Evolutionary conservation across 371 early-diverging fungal species (phyloP), one percentile per base, ranked within the genome.

Genomic region (Umbelopsis sp.): DNA sequence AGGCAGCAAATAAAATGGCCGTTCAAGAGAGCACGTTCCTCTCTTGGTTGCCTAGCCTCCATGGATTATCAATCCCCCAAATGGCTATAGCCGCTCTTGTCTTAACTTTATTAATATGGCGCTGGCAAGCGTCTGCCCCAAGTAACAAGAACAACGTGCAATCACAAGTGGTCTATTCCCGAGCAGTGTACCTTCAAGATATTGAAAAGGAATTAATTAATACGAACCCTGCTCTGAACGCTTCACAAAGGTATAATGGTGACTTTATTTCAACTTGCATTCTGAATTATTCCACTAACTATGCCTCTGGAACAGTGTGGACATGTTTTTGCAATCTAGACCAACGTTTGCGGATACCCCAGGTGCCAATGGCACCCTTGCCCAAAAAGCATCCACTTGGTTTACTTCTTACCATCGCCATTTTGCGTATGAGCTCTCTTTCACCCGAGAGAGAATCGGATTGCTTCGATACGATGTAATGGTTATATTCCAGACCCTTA

Each of bases 401-500:
- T 75, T 65, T 67, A 76, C 76, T 18, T 50, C 72, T 10, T 76
- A 74, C 8, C 86, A 86, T 63, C 84, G 81, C 62, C 82, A 78
- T 44, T 78, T 83, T 75, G 83, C 86, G 0, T 72, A 81, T 5
- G 82, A 79, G 62, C 67, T 88, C 8, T 63, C 85, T 7, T 86
- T 84, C 65, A 86, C 82, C 63, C 75, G 86, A 44, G 85, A 88
- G 51, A 77, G 86, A 29, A 69, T 88, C 2, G 88, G 85, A 2
- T 83, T 86, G 70, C 70, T 88, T 65, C 77, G 88, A 38, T 83
- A 88, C 64, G 86, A 88, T 71, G 74, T 82, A 22, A 66, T 88
- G 69, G 79, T 84, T 35, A 79, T 85, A 24, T 88, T 88, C 71
- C 82, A 83, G 44, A 70, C 81, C 5, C 76, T 88, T 35, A 88